These are phyloP conservation scores for Rhodamnia argentea DNA, from an alignment of 345 rosid species.

Conservation along the genomic window DNA sequence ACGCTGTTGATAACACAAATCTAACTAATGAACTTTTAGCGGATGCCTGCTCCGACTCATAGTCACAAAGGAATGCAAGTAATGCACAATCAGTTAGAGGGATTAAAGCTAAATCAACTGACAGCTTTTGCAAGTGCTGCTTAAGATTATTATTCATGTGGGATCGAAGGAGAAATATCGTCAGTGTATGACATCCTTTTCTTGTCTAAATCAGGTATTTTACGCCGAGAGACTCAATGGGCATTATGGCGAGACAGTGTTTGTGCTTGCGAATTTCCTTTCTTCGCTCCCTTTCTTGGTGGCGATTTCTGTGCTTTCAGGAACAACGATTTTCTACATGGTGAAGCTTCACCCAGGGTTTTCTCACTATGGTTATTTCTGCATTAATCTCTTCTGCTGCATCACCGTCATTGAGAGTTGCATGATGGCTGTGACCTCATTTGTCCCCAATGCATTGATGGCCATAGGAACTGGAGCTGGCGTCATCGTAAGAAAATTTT, in stretches of 20 bases:
- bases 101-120: not conserved
- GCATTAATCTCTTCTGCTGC: not conserved
- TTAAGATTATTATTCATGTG: not conserved
- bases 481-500: not conserved
- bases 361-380: not conserved
- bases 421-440: constrained; percentile 1
- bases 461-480: not conserved
- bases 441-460: constrained; percentile 3
- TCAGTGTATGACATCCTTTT: not conserved
- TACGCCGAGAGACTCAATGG: not conserved
- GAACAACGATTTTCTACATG: not conserved
- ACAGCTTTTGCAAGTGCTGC: not conserved
- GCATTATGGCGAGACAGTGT: not conserved
- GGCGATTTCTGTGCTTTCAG: not conserved
- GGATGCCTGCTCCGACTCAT: not conserved
- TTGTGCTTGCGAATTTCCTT: not conserved
- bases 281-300: not conserved
- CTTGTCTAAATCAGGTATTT: not conserved
- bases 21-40: not conserved
- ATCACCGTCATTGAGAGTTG: not conserved
- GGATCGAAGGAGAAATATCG: not conserved
- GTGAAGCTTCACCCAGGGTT: not conserved
- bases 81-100: not conserved
- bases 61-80: not conserved
- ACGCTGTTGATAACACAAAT: not conserved